These are phyloP conservation scores for Brassica juncea DNA, from an alignment of 345 rosid species.

Conservation along the genomic window DNA sequence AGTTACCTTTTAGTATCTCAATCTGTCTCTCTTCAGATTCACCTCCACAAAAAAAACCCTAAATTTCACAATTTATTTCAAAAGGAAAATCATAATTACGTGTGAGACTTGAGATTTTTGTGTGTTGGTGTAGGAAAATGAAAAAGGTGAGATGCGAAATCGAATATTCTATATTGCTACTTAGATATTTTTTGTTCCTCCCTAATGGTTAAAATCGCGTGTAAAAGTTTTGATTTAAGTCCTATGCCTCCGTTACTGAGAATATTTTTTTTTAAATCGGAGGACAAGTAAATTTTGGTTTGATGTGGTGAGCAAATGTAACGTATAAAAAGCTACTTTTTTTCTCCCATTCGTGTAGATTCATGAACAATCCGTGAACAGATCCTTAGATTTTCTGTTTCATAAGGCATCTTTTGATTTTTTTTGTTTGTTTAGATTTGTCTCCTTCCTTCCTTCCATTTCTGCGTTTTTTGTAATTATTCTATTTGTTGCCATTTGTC, in stretches of 20 bases:
- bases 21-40: constrained; percentile 27
- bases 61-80: constrained; percentile 6
- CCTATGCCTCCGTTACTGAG: not conserved
- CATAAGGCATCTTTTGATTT: not conserved
- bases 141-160: not conserved
- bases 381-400: not conserved
- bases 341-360: not conserved
- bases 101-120: not conserved
- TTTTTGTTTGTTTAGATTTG: not conserved
- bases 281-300: not conserved
- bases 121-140: not conserved
- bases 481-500: constrained; percentile 26
- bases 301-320: not conserved
- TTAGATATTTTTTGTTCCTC: not conserved
- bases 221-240: not conserved
- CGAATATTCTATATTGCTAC: constrained; percentile 1
- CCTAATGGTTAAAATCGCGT: not conserved
- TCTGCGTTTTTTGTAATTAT: not conserved
- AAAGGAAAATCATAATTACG: not conserved
- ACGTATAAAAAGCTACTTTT: not conserved
- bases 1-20: not conserved
- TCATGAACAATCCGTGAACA: not conserved
- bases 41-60: constrained; percentile 31
- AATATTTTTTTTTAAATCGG: not conserved
- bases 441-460: not conserved